A percentile compares a stretch with the other conserved stretches of the same genome.
Conservation (phyloP, 2,329 filamentous ascomycete species). For the Phialemoniopsis sp. region DNA sequence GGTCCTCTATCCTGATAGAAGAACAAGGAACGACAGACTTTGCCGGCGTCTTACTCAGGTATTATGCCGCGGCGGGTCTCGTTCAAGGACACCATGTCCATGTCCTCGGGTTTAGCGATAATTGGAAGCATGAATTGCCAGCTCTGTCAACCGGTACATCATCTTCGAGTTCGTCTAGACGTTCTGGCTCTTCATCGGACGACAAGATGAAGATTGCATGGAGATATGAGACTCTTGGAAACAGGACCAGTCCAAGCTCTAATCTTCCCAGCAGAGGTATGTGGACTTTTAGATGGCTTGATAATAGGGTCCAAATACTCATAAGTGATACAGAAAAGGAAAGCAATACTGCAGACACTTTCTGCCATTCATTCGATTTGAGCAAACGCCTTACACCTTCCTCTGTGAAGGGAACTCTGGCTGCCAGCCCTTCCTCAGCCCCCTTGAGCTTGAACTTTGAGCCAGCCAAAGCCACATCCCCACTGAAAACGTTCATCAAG, state of each 20-base stretch:
- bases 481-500: conserved; percentile 62
- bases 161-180: no score
- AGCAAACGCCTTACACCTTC: conserved; percentile 54
- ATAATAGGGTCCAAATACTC: conserved; percentile 1
- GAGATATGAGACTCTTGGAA: conserved; percentile 85
- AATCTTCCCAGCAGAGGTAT: conserved; percentile 11
- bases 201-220: conserved; percentile 99
- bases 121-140: conserved; percentile 81
- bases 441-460: conserved; percentile 24
- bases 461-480: conserved; percentile 29
- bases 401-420: conserved; percentile 45
- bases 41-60: conserved; percentile 75
- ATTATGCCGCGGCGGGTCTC: conserved; percentile 90
- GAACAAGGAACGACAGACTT: conserved; percentile 95
- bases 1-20: conserved; percentile 75
- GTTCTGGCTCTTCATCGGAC: conserved; percentile 19
- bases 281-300: no score
- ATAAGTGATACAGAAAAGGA: conserved; percentile 10
- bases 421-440: conserved; percentile 45
- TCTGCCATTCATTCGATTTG: conserved; percentile 72
- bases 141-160: conserved; percentile 50
- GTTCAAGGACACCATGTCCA: conserved; percentile 88
- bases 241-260: conserved; percentile 25
- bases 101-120: conserved; percentile 73
- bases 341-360: conserved; percentile 29